Conservation (phyloP, 2,329 filamentous ascomycete species). For the Xylaria sp. region DNA sequence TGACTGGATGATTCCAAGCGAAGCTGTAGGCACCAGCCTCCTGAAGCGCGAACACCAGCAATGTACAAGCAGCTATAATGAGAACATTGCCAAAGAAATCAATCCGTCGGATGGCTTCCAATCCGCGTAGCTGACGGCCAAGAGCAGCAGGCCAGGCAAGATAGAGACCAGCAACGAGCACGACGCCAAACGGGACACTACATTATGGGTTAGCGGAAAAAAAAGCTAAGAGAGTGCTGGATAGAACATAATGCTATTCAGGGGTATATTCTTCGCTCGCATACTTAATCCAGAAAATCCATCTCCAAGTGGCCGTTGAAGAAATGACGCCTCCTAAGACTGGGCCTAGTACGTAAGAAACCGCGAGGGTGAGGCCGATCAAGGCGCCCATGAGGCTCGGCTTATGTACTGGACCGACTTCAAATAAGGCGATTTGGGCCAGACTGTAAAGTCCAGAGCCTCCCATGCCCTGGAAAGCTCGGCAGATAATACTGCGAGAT, state of each 20-base stretch:
- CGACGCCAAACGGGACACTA: constrained; percentile 61
- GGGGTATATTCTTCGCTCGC: constrained; percentile 36
- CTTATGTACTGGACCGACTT: constrained; percentile 63
- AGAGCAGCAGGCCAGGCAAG: constrained; percentile 57
- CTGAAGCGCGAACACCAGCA: constrained; percentile 66
- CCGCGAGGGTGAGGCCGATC: constrained; percentile 65
- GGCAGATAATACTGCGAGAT: constrained; percentile 63
- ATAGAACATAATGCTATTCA: background rate
- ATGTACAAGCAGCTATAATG: constrained; percentile 62
- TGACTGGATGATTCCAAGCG: constrained; percentile 62
- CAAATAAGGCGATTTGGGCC: constrained; percentile 66
- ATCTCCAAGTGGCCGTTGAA: constrained; percentile 64
- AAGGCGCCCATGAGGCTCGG: constrained; percentile 65
- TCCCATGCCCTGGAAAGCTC: constrained; percentile 69
- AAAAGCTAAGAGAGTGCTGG: background rate
- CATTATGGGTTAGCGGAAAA: constrained; percentile 34
- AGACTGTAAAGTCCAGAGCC: constrained; percentile 71
- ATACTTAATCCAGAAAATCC: constrained; percentile 71
- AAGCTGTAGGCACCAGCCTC: constrained; percentile 64
- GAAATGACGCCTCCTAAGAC: constrained; percentile 67
- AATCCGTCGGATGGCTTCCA: constrained; percentile 58
- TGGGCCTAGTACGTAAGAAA: constrained; percentile 68
- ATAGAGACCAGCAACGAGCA: constrained; percentile 59
- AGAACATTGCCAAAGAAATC: constrained; percentile 64
- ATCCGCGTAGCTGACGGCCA: constrained; percentile 51